Evolutionary conservation across 768 basidiomycete genomes (phyloP), one percentile per base, ranked within the genome.

Genomic region (Tylopilus plumbeoviolaceoides): DNA sequence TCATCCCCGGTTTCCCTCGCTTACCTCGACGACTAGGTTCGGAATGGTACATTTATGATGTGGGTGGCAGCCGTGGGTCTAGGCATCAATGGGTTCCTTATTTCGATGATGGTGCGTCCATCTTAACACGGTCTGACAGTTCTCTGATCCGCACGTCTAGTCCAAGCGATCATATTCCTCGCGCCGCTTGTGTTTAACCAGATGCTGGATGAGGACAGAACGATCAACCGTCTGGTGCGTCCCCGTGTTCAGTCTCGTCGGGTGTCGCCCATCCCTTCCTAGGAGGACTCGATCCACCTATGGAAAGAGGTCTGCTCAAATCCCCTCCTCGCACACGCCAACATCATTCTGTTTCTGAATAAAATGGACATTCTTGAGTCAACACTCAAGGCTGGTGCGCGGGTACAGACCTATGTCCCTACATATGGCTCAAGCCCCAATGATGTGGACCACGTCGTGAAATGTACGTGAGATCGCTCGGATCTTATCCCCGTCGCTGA

Each of bases 141-240:
- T 27, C 5, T 42, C 44, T 53, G 46, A 54, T 46, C 12, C 17
- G 10, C 5, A 7, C 25, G 15, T 55, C 7, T 51, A 83, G 85
- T 88, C 8, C 79, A 89, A 66, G 85, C 87, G 0, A 89, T 91
- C 59, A 79, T 91, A 35, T 91, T 91, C 68, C 76, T 91, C n/a
- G 89, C 86, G 0, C 89, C 89, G 1, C 76, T 91, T 1, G 75
- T 83, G 0, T 88, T 90, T 63, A 84, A 91, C 60, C 81, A 87
- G 59, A 76, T 78, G 38, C 81, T 91, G 7, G 82, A 88, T 21
- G 89, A 91, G 62, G 78, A 89, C 60, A 69, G 72, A 5, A 73
- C 72, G 42, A 72, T 87, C 2, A 91, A 90, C 61, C 75, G 87
- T 21, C 71, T 90, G 39, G 83, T 82, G 50, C 23, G 76, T 53